Conservation (phyloP, 495 filamentous ascomycete species). For the Wilcoxina mikolae region DNA sequence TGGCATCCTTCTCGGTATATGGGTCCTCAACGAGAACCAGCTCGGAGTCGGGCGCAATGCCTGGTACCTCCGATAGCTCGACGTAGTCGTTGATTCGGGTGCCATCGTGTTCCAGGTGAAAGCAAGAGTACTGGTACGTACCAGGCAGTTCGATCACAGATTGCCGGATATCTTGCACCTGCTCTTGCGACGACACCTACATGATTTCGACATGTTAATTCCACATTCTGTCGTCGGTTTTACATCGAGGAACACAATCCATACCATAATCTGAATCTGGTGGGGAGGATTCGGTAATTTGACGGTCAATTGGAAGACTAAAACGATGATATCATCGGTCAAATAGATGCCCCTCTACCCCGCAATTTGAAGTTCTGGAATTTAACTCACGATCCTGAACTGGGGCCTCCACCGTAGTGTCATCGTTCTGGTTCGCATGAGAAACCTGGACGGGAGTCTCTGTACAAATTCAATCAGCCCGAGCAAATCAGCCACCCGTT, state of each 20-base stretch:
- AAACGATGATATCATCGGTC: background rate
- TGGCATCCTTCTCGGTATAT: constrained; percentile 96
- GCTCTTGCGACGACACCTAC: constrained; percentile 82
- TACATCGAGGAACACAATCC: constrained; percentile 12
- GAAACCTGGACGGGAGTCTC: constrained; percentile 1
- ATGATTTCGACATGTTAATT: background rate
- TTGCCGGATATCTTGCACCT: constrained; percentile 93
- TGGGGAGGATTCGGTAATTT: constrained; percentile 67
- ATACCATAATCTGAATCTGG: constrained; percentile 71
- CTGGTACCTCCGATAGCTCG: constrained; percentile 82
- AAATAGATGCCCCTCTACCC: background rate
- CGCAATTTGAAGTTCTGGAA: constrained; percentile 2
- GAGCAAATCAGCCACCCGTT: too few species aligned
- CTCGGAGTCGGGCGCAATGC: constrained; percentile 55
- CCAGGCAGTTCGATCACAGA: constrained; percentile 88
- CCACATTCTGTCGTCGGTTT: too few species aligned
- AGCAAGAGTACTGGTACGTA: constrained; percentile 94
- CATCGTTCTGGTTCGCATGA: constrained; percentile 7
- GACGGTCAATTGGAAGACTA: constrained; percentile 65
- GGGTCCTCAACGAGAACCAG: constrained; percentile 80
- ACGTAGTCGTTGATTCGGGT: constrained; percentile 85
- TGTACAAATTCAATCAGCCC: background rate
- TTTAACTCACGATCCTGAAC: constrained; percentile 20
- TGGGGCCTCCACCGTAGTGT: constrained; percentile 12
- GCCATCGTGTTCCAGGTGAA: constrained; percentile 83